phyloP scores from a whole-genome alignment of 441 rosid genomes.

The Kokia cookei region DNA sequence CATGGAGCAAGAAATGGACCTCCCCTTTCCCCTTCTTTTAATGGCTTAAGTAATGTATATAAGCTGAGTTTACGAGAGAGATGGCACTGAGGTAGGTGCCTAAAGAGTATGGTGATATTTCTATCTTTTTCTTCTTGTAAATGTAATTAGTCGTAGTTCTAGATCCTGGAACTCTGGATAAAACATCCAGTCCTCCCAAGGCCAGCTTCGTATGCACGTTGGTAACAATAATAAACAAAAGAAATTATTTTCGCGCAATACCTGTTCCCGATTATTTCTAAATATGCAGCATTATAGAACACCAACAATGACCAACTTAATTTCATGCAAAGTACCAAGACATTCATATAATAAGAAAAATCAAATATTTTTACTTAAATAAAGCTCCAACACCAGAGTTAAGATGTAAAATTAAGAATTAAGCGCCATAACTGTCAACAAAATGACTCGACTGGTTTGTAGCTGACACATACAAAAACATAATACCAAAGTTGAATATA shows the following conservation, averaged over 20 bases:
- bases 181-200: neutral
- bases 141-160: slow-evolving; percentile 2
- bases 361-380: neutral
- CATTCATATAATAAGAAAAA: neutral
- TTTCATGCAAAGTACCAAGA: neutral
- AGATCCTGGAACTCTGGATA: neutral
- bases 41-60: slow-evolving; percentile 17
- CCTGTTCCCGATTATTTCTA: too few relatives aligned
- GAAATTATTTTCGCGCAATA: neutral
- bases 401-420: neutral
- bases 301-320: neutral
- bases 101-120: neutral
- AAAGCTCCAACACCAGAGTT: neutral
- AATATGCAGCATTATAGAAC: neutral
- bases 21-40: neutral
- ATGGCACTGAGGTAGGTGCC: neutral
- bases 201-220: neutral
- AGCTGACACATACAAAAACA: neutral
- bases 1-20: neutral
- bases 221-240: neutral
- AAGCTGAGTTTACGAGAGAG: neutral
- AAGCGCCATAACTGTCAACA: neutral
- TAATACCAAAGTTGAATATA: neutral
- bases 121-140: neutral
- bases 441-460: neutral